Conservation (phyloP, 2,329 filamentous ascomycete species). For the Bipolaris oryzae region DNA sequence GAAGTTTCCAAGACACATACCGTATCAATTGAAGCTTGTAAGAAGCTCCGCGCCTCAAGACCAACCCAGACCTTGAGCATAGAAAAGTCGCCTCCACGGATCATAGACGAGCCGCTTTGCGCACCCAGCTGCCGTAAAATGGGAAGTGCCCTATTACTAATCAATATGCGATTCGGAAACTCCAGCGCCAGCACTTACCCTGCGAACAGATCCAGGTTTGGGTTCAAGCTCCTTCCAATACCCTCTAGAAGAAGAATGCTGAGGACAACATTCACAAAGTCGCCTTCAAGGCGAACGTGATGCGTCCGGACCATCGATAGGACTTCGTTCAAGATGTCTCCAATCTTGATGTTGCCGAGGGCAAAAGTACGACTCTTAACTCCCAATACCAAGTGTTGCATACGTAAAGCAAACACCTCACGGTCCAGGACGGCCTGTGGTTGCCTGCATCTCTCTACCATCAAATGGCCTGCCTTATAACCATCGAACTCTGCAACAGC, state of each 20-base stretch:
- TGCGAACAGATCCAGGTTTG: constrained; percentile 83
- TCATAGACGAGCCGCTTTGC: constrained; percentile 67
- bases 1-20: constrained; percentile 57
- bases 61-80: constrained; percentile 94
- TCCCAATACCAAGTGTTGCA: constrained; percentile 92
- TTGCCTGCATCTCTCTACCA: constrained; percentile 94
- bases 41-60: constrained; percentile 83
- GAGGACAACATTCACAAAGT: constrained; percentile 98
- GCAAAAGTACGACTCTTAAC: constrained; percentile 92
- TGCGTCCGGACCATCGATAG: constrained; percentile 89
- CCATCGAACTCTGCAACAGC: constrained; percentile 96
- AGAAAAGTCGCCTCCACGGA: constrained; percentile 56
- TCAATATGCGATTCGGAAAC: constrained; percentile 14
- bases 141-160: constrained; percentile 71
- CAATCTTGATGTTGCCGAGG: constrained; percentile 92
- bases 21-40: constrained; percentile 89
- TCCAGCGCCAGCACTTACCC: constrained; percentile 55
- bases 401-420: constrained; percentile 91
- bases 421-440: constrained; percentile 86
- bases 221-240: constrained; percentile 86
- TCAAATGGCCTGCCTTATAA: constrained; percentile 90
- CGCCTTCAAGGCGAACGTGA: constrained; percentile 92
- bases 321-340: constrained; percentile 90
- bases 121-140: constrained; percentile 88
- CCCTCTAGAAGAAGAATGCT: constrained; percentile 93